Evolutionary conservation across 192 early-diverging fungal species (phyloP), one percentile per base, ranked within the genome.

Genomic region (Powellomyces hirtus): DNA sequence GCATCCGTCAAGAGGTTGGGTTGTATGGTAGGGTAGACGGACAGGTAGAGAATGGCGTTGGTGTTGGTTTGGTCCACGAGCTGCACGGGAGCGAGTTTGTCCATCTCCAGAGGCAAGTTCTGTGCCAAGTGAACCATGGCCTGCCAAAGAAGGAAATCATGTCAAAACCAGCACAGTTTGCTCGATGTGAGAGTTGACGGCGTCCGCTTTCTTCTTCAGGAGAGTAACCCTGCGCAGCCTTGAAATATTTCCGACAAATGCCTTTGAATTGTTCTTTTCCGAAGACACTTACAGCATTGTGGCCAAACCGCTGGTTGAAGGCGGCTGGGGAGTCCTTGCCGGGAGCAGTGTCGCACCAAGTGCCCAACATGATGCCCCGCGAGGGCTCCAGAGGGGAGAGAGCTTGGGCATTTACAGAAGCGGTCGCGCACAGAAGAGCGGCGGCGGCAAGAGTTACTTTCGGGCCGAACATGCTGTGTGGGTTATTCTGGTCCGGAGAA

Each of bases 311-410:
- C 16, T 27, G 22, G 62, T 38, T 33, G 38, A 52, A 55, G 22
- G 16, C 38, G 8, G 27, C 31, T 13, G 67, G 67, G 14, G 57
- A 60, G 44, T 59, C 58, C 26, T 22, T 40, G 24, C 57, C 57
- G 18, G 67, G 67, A 11, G 59, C 35, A 10, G 73, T 74, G 73
- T 74, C 73, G 16, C 68, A 46, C 73, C 73, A 74, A 18, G 73
- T 67, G 26, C 73, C 73, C 6, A 74, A 34, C 35, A 68, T 60
- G 50, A 65, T 38, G 22, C 53, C 64, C 16, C 29, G 53, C 5
- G 53, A 18, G 53, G 53, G 46, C 46, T 49, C 46, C 46, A 49
- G 46, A 3, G 46, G 46, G n/a, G 46, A 49, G n/a, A 49, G 46
- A 24, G n/a, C 46, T 24, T 49, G 46, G 8, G 8, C 10, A 3